phyloP scores from a whole-genome alignment of 495 filamentous ascomycete species.

The Annulohypoxylon stygium region DNA sequence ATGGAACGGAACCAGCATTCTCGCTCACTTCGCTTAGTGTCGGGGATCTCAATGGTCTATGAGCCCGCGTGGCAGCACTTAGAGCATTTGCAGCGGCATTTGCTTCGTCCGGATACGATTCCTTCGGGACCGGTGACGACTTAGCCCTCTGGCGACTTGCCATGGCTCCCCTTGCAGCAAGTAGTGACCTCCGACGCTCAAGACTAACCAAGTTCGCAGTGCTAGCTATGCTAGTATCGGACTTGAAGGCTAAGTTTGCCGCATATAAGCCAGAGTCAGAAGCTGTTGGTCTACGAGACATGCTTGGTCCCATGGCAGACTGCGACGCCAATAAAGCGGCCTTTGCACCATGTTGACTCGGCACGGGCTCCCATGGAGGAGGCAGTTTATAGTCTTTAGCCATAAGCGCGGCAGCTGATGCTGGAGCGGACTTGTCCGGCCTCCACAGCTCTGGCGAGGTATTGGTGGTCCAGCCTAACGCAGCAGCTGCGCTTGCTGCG shows the following conservation, averaged over 20 bases:
- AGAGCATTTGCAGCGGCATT: constrained; percentile 74
- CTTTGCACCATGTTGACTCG: constrained; percentile 73
- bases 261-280: constrained; percentile 69
- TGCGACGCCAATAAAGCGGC: constrained; percentile 78
- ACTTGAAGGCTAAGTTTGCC: constrained; percentile 67
- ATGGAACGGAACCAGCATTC: constrained; percentile 58
- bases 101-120: constrained; percentile 68
- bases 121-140: constrained; percentile 68
- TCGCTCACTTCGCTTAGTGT: constrained; percentile 47
- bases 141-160: constrained; percentile 73
- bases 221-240: constrained; percentile 34
- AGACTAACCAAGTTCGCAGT: constrained; percentile 30
- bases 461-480: constrained; percentile 76
- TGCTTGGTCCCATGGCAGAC: constrained; percentile 67
- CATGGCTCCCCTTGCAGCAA: constrained; percentile 81
- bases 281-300: constrained; percentile 50
- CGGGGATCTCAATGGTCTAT: constrained; percentile 55
- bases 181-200: constrained; percentile 69
- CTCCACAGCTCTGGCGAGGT: constrained; percentile 72
- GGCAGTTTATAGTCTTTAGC: constrained; percentile 76
- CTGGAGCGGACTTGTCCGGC: constrained; percentile 67
- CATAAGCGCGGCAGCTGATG: constrained; percentile 74
- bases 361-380: constrained; percentile 65
- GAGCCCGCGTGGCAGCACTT: constrained; percentile 73
- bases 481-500: constrained; percentile 80